Conservation (phyloP, 73 alveolate genomes). For the Uronychia binucleata region DNA sequence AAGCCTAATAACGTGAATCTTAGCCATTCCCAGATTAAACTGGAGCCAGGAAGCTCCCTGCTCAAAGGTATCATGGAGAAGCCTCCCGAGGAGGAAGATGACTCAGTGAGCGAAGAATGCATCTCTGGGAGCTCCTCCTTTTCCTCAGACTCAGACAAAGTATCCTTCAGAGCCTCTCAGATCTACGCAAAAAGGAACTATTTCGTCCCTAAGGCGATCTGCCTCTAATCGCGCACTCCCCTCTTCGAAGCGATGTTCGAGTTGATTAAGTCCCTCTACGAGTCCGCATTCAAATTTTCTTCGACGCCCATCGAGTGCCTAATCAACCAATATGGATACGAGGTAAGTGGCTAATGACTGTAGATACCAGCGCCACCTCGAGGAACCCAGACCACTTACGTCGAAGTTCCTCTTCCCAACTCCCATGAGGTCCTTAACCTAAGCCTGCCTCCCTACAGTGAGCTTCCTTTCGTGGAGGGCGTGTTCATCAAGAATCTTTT, state of each 20-base stretch:
- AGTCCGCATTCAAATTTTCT: not conserved
- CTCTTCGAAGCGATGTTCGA: not conserved
- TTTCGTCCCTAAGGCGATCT: not conserved
- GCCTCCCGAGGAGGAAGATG: too few species aligned
- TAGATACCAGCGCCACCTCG: not conserved
- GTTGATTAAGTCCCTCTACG: not conserved
- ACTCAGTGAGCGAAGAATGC: too few species aligned
- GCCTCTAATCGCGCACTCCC: not conserved
- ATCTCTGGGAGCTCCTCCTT: too few species aligned
- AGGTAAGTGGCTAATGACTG: not conserved
- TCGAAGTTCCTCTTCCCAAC: not conserved
- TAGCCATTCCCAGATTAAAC: too few species aligned
- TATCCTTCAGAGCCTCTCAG: too few species aligned
- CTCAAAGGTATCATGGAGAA: too few species aligned
- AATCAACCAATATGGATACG: not conserved
- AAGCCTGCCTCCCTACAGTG: conserved; percentile 19
- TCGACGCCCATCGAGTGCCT: not conserved
- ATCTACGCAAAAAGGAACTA: not conserved
- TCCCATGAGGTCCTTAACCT: conserved; percentile 1
- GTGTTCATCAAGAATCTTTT: conserved; percentile 32
- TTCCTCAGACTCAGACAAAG: too few species aligned
- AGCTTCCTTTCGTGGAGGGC: conserved; percentile 24
- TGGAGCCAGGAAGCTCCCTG: too few species aligned
- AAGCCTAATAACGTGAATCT: too few species aligned
- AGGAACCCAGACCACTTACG: not conserved